These are phyloP conservation scores for Solanum etuberosum DNA, from an alignment of 257 asterid species.

Conservation along the genomic window DNA sequence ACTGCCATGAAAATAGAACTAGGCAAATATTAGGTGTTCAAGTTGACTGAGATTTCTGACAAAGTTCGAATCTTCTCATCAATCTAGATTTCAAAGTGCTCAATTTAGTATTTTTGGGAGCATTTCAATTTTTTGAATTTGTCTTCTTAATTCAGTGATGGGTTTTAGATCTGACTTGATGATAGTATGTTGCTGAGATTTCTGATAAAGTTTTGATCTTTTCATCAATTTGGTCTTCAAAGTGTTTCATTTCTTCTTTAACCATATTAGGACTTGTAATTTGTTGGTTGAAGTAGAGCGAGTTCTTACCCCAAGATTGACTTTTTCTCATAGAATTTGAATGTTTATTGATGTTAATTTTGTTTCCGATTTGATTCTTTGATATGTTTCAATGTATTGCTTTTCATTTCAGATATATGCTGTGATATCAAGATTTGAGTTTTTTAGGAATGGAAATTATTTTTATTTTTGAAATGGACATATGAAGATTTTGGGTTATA, in stretches of 20 bases:
- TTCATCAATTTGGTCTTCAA: background rate
- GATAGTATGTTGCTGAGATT: no score
- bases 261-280: background rate
- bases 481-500: no score
- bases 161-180: no score
- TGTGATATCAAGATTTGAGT: no score
- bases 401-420: background rate
- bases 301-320: background rate
- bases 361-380: background rate
- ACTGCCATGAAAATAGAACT: slow-evolving; percentile 35
- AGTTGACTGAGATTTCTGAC: background rate
- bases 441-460: no score
- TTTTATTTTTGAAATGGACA: no score
- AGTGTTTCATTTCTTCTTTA: background rate
- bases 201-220: background rate
- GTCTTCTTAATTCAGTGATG: no score
- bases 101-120: no score
- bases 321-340: slow-evolving; percentile 4
- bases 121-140: no score
- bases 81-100: no score
- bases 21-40: background rate
- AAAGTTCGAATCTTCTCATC: no score
- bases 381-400: background rate
- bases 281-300: background rate
- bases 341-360: background rate